Percentiles rank a stretch among this genome's conserved stretches.
Conservation (phyloP, 139 green algal genomes). For the Auxenochlorella pyrenoidosa region DNA sequence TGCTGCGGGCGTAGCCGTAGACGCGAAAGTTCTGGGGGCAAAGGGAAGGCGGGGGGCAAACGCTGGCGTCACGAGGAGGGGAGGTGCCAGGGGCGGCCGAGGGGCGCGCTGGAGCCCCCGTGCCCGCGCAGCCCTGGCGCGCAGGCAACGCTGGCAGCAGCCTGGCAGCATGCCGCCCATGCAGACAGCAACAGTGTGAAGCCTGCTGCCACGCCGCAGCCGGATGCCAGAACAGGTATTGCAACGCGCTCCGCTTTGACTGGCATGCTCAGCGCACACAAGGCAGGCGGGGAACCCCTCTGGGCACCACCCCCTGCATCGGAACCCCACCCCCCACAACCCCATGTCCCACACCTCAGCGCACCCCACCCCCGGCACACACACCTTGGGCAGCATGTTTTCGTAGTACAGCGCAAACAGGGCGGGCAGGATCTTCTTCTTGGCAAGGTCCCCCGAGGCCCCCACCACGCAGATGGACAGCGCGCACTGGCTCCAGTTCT, state of each 20-base stretch:
- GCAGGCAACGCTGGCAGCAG: background rate
- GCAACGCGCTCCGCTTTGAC: background rate
- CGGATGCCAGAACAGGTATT: background rate
- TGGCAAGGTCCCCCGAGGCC: constrained; percentile 95
- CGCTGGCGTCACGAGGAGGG: no score
- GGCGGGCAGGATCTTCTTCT: constrained; percentile 99
- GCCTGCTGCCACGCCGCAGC: background rate
- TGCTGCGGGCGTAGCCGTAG: constrained; percentile 93
- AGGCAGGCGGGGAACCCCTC: background rate
- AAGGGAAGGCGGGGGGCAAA: no score
- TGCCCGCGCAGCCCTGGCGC: no score
- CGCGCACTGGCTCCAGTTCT: constrained; percentile 60
- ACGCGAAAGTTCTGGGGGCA: constrained; percentile 86
- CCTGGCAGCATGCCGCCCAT: background rate
- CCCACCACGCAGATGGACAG: constrained; percentile 94
- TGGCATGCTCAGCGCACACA: background rate
- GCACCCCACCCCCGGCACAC: background rate
- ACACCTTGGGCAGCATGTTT: constrained; percentile 80
- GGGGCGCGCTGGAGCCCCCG: no score
- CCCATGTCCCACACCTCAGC: background rate
- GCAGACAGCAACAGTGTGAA: no score
- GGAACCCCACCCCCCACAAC: background rate
- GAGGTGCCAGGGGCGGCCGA: no score
- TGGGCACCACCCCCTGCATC: no score
- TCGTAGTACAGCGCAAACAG: constrained; percentile 97